A percentile compares a stretch with the other conserved stretches of the same genome.
phyloP scores from a whole-genome alignment of 331 rosid species.

The Dryas integrifolia region DNA sequence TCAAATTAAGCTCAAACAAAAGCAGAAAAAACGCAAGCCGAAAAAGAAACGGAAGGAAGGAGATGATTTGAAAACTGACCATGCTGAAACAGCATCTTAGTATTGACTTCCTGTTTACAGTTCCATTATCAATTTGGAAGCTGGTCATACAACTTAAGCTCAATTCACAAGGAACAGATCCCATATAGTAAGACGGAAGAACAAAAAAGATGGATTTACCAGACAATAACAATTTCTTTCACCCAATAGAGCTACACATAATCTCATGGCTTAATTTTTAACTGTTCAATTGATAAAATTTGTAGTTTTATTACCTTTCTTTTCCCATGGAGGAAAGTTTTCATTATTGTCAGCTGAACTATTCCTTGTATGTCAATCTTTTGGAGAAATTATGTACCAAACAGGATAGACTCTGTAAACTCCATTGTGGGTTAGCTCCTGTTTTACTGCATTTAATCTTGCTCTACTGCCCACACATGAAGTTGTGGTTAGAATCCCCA shows the following conservation, averaged over 20 bases:
- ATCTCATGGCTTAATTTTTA: not conserved
- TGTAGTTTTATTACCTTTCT: not conserved
- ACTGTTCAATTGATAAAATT: not conserved
- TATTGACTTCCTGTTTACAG: not conserved
- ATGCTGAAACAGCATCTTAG: slow-evolving; percentile 25
- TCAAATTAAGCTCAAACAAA: slow-evolving; percentile 49
- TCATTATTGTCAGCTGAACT: not conserved
- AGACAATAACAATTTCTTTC: not conserved
- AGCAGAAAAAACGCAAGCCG: slow-evolving; percentile 66
- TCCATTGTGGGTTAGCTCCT: not conserved
- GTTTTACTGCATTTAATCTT: not conserved
- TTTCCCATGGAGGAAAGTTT: not conserved
- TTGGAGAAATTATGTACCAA: slow-evolving; percentile 8
- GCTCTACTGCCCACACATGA: not conserved
- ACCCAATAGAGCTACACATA: not conserved
- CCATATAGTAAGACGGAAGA: not conserved
- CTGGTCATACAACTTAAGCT: not conserved
- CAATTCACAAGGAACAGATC: not conserved
- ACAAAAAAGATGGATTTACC: not conserved
- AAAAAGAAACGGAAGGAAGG: slow-evolving; percentile 54
- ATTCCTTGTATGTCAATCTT: not conserved
- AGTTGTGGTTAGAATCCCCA: no score
- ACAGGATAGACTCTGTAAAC: not conserved
- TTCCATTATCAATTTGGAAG: not conserved
- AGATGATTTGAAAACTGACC: slow-evolving; percentile 26